phyloP scores from a whole-genome alignment of 495 filamentous ascomycete species.

The Penicillium silybi region DNA sequence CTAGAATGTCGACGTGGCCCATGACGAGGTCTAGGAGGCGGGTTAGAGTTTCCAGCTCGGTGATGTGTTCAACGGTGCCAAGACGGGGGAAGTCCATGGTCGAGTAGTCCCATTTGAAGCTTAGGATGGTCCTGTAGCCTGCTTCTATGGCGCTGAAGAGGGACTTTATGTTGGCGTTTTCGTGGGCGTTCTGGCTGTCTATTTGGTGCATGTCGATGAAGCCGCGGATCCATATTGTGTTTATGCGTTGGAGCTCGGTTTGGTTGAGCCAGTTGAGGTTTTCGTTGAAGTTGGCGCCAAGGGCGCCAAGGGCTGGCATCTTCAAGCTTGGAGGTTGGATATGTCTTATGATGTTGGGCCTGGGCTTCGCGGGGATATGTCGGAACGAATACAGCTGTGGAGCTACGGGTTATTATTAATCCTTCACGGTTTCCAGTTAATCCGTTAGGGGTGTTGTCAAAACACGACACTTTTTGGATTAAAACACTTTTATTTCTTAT shows the following conservation, averaged over 20 bases:
- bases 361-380: neutral
- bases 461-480: no score
- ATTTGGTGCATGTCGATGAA: constrained; percentile 17
- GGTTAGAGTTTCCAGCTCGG: constrained; percentile 1
- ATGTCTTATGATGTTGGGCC: no score
- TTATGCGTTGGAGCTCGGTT: constrained; percentile 1
- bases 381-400: no score
- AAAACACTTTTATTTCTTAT: no score
- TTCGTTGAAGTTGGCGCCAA: constrained; percentile 15
- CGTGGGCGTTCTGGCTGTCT: neutral
- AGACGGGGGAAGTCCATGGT: constrained; percentile 1
- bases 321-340: no score
- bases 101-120: constrained; percentile 11
- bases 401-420: no score
- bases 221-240: constrained; percentile 12
- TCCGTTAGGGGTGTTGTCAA: no score
- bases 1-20: constrained; percentile 9
- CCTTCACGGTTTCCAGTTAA: no score
- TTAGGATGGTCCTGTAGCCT: constrained; percentile 5
- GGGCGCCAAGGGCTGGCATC: neutral
- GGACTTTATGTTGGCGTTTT: constrained; percentile 8
- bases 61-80: neutral
- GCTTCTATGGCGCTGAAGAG: constrained; percentile 8
- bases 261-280: constrained; percentile 7
- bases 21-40: constrained; percentile 3